phyloP scores from a whole-genome alignment of 345 rosid species.

The Lumnitzera racemosa region DNA sequence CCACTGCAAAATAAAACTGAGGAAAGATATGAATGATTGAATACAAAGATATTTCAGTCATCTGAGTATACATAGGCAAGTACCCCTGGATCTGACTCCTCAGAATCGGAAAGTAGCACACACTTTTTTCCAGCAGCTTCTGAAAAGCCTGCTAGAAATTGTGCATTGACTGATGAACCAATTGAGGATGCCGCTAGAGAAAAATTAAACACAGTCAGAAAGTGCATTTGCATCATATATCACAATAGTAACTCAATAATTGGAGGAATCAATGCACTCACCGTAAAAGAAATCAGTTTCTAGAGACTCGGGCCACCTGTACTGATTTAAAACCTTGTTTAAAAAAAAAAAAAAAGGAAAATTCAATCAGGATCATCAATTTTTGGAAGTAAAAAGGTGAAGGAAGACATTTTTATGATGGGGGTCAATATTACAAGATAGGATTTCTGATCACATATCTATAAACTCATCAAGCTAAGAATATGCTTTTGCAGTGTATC shows the following conservation, averaged over 20 bases:
- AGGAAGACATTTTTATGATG: background rate
- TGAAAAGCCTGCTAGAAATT: conserved; percentile 73
- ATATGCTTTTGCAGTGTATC: too few species aligned
- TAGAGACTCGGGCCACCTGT: conserved; percentile 77
- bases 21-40: background rate
- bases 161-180: conserved; percentile 64
- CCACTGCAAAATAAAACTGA: conserved; percentile 52
- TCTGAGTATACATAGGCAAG: conserved; percentile 3
- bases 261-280: conserved; percentile 20
- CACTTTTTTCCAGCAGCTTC: conserved; percentile 80
- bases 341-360: conserved; percentile 5
- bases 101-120: conserved; percentile 44
- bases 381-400: background rate
- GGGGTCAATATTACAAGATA: too few species aligned
- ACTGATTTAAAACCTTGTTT: conserved; percentile 55
- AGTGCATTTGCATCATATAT: background rate
- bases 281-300: conserved; percentile 81
- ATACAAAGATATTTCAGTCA: too few species aligned
- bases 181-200: conserved; percentile 70
- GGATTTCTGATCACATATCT: too few species aligned
- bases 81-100: conserved; percentile 98
- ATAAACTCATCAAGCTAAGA: too few species aligned
- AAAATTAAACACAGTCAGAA: conserved; percentile 1
- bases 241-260: conserved; percentile 1
- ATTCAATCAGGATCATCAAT: too few species aligned